Evolutionary conservation across 78 protist genomes (phyloP), one percentile per base, ranked within the genome.

Genomic region (Diacronema lutheri): DNA sequence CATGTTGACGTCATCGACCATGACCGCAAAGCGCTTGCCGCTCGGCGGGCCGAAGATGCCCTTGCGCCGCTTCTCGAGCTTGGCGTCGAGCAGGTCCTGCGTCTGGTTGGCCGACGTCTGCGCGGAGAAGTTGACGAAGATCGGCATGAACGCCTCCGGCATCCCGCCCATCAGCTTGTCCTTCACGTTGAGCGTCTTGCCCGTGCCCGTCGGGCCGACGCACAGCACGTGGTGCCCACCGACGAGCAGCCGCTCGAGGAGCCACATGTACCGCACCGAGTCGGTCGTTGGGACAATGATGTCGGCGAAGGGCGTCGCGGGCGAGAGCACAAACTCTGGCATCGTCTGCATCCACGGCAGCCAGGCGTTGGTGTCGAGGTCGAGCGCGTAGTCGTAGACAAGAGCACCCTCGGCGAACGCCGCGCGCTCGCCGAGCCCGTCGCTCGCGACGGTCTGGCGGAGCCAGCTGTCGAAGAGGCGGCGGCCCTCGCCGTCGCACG

Each of bases 1-100:
- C 97, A 95, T 95, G 92, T 95, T 95, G 60, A 92, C 35, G 77
- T 95, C 97, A 68, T 95, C 97, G 83, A 95, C 91, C 46, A 95
- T 92, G 46, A 87, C 1, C 38, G 90, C 37, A 41, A 61, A 35
- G 44, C 41, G 20, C 85, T 84, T 89, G 60, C 94, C 96, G 0
- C 85, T 31, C 26, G 94, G 91, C n/a, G 95, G 90, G 23, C 91
- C 93, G 56, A 26, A 58, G 12, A 88, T 84, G 57, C 80, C 91
- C 13, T 77, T 64, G 35, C 91, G 88, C 29, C 84, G 91, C 50
- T 83, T 78, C n/a, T 83, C 86, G 35, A 87, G 88, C 38, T 78
- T 31, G 40, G 79, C 29, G 66, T 93, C 95, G 38, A 95, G 19
- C 31, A 85, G 44, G 58, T 89, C 92, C 81, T 96, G 98, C 20